Base-by-base conservation (phyloP, 2,329 filamentous ascomycete species). In the Intubia oerlemansii region DNA sequence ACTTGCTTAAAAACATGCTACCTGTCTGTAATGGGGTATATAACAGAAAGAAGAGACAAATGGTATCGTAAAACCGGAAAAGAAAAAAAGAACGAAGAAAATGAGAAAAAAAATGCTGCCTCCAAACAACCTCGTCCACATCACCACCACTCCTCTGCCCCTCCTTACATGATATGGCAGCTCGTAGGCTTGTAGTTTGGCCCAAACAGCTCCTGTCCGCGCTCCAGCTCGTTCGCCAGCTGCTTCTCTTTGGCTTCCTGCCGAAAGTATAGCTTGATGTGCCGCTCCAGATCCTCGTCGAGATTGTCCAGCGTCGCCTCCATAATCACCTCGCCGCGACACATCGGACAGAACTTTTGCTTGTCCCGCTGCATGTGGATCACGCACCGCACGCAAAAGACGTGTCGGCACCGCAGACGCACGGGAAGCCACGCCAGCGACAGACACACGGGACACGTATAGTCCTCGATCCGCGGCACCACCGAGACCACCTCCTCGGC, bases 341-440 rank as follows among this genome's bases (percentile, higher is more conserved):
- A 91, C 30, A 88, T 54, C 0, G 81, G 80, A 43, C 81, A 91
- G 29, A 66, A 56, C 21, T 62, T 60, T 43, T 76, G 69, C 34
- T 61, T 58, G 22, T 67, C 64, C 25, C 69, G 66, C 45, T 88
- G 80, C 52, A 91, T 67, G 40, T 78, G 69, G 36, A 90, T 70
- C 27, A 85, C 59, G 44, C 81, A 91, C 3, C 77, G 62, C 32
- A 88, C 85, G 51, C 81, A 91, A 43, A 85, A 84, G 10, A 84
- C 53, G 39, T 88, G 79, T 17, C 62, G 53, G 47, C 81, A 91
- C 10, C 62, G 59, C 19, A 90, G 56, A 15, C 71, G 66, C n/a
- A 91, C 66, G 0, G 81, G 81, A 39, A 78, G 67, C 57, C 76
- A 88, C n/a, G 74, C 68, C 33, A 91, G 67, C 24, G 64, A 65